Base-by-base conservation (phyloP, 768 basidiomycete species). In the Porpolomopsis calyptriformis region DNA sequence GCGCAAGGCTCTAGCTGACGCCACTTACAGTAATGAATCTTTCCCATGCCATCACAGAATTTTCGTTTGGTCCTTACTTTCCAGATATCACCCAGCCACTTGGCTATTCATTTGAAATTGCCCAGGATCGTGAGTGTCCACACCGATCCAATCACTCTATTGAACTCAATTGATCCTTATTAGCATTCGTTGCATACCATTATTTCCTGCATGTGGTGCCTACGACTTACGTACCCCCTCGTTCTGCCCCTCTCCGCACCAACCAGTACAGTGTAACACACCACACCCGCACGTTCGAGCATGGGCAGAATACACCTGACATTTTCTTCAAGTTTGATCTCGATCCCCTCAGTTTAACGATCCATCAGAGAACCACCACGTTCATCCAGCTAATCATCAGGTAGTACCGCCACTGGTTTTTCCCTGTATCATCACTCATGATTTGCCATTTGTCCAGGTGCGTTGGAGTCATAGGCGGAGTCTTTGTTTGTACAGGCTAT, bases 281-380 rank as follows among this genome's bases (percentile, higher is more conserved):
- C 64, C 94, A 97, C 54, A 80, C 76, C 1, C 79, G 87, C 24
- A 71, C 76, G 14, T 67, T 96, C 2, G 67, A 77, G 16, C 85
- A 88, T 57, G 78, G 86, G 52, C 65, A 70, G 12, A 88, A 86
- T 5, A 82, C 89, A 0, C 94, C 94, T 0, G 93, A 87, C 12
- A 94, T 98, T 59, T 97, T 94, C 72, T 96, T 97, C 82, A 96
- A 97, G 64, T 97, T 90, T 60, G 93, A 99, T 48, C 66, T 97
- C 29, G 94, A 99, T 58, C 91, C 93, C 0, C 74, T 98, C 64
- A 71, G 76, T 19, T 72, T 98, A 49, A 83, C 79, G 0, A 79
- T 97, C 45, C 77, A 85, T 55, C 92, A 98, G 64, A 78, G 91
- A 14, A 97, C 94, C 16, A 90, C 85, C 0, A 71, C 77, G 1